Evolutionary conservation across 2,329 filamentous ascomycete genomes (phyloP).

Genomic region (Epichloe gansuensis): DNA sequence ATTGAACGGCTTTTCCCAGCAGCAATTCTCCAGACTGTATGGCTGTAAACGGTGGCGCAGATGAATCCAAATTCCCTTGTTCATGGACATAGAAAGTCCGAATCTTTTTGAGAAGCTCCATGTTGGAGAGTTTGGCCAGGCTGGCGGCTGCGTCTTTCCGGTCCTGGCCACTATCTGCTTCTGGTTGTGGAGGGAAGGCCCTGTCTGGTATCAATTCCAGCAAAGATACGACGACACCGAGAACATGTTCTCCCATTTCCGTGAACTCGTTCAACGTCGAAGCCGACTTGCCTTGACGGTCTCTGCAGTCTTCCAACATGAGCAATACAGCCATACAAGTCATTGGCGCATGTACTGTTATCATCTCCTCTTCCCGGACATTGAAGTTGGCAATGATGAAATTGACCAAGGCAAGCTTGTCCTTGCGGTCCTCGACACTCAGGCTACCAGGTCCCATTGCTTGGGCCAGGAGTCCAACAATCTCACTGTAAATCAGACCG

Average conservation of each 20-base stretch:
- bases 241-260: slow-evolving; percentile 21
- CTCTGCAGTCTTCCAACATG: slow-evolving; percentile 44
- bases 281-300: slow-evolving; percentile 17
- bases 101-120: slow-evolving; percentile 48
- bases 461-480: slow-evolving; percentile 54
- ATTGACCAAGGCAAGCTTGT: slow-evolving; percentile 57
- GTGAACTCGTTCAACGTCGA: slow-evolving; percentile 21
- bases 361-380: slow-evolving; percentile 90
- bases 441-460: slow-evolving; percentile 36
- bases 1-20: slow-evolving; percentile 43
- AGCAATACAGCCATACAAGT: slow-evolving; percentile 45
- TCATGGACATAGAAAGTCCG: slow-evolving; percentile 55
- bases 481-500: slow-evolving; percentile 77
- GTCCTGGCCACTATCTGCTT: slow-evolving; percentile 7
- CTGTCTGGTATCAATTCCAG: slow-evolving; percentile 52
- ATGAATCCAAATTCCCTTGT: slow-evolving; percentile 55
- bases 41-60: slow-evolving; percentile 44
- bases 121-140: slow-evolving; percentile 12
- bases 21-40: slow-evolving; percentile 47
- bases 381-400: slow-evolving; percentile 88
- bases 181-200: slow-evolving; percentile 33
- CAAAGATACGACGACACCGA: slow-evolving; percentile 41
- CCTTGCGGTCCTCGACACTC: slow-evolving; percentile 35
- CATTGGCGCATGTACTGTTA: slow-evolving; percentile 71
- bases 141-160: slow-evolving; percentile 3